A percentile compares a stretch with the other conserved stretches of the same genome.
Conservation (phyloP, 805 yeast species). For the Citeromyces nyonsensis region DNA sequence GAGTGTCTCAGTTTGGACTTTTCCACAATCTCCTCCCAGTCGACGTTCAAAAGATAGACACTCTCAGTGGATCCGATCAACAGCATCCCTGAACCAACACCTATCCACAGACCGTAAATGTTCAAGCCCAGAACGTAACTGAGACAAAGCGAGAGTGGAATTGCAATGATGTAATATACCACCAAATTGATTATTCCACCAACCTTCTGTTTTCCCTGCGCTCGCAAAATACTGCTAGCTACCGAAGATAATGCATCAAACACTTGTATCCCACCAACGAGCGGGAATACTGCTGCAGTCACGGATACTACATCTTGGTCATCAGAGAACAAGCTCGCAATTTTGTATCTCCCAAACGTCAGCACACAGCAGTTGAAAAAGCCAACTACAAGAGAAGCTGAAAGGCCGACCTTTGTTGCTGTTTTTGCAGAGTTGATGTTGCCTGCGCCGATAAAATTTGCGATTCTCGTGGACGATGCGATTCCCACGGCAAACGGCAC, state of each 20-base stretch:
- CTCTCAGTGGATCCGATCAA: slow-evolving; percentile 35
- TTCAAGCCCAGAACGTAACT: slow-evolving; percentile 23
- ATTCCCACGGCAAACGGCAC: slow-evolving; percentile 44
- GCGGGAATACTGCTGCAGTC: slow-evolving; percentile 43
- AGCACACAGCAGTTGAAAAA: slow-evolving; percentile 26
- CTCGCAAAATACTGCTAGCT: slow-evolving; percentile 59
- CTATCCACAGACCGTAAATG: slow-evolving; percentile 60
- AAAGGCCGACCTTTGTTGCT: slow-evolving; percentile 26
- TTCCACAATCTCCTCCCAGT: slow-evolving; percentile 34
- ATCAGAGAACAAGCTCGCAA: slow-evolving; percentile 43
- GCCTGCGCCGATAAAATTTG: slow-evolving; percentile 32
- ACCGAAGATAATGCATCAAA: slow-evolving; percentile 60
- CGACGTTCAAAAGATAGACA: slow-evolving; percentile 25
- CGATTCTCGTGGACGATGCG: slow-evolving; percentile 38
- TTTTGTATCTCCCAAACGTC: slow-evolving; percentile 24
- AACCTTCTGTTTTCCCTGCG: slow-evolving; percentile 60
- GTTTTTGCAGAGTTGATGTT: slow-evolving; percentile 17
- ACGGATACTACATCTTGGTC: slow-evolving; percentile 40
- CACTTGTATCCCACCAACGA: slow-evolving; percentile 49
- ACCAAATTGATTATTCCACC: slow-evolving; percentile 57
- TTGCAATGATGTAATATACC: slow-evolving; percentile 29
- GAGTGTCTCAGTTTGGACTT: slow-evolving; percentile 13
- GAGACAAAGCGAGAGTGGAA: slow-evolving; percentile 27
- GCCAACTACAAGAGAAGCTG: slow-evolving; percentile 17
- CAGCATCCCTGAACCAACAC: slow-evolving; percentile 50